phyloP scores from a whole-genome alignment of 345 rosid species.

The Jatropha curcas region DNA sequence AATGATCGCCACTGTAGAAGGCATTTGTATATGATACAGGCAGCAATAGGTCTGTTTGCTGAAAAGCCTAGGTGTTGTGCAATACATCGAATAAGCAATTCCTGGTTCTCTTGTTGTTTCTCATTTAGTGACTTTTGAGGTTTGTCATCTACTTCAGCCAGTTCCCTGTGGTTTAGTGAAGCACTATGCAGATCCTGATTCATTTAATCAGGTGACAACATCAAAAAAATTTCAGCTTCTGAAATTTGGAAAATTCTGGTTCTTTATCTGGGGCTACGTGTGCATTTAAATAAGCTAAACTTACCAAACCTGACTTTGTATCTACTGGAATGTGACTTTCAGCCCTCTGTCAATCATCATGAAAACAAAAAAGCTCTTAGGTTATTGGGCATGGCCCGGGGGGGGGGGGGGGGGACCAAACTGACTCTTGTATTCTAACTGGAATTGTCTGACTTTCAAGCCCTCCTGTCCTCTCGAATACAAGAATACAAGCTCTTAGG shows the following conservation, averaged over 20 bases:
- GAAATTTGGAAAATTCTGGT: background rate
- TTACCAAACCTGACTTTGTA: slow-evolving; percentile 55
- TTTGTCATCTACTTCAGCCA: slow-evolving; percentile 65
- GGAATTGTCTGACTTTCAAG: too few species aligned
- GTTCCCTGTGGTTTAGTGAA: slow-evolving; percentile 71
- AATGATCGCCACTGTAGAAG: slow-evolving; percentile 95
- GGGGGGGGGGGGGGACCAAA: too few species aligned
- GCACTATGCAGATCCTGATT: slow-evolving; percentile 73
- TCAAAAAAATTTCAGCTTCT: background rate
- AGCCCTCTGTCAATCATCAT: slow-evolving; percentile 55
- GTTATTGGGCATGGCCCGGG: too few species aligned
- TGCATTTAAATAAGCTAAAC: slow-evolving; percentile 7
- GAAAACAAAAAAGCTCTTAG: slow-evolving; percentile 19
- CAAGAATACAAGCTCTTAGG: too few species aligned
- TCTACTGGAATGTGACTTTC: slow-evolving; percentile 66
- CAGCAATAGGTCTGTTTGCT: slow-evolving; percentile 79
- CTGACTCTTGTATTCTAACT: too few species aligned
- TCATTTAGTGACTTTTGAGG: slow-evolving; percentile 90
- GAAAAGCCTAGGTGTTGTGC: slow-evolving; percentile 86
- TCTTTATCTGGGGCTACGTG: background rate
- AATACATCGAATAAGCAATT: slow-evolving; percentile 86
- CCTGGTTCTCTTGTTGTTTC: slow-evolving; percentile 96
- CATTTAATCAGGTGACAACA: slow-evolving; percentile 17
- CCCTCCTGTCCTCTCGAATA: too few species aligned
- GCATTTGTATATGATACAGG: slow-evolving; percentile 92